These are phyloP conservation scores for Fusarium buxicola DNA, from an alignment of 2,329 filamentous ascomycete genomes.

Conservation along the genomic window DNA sequence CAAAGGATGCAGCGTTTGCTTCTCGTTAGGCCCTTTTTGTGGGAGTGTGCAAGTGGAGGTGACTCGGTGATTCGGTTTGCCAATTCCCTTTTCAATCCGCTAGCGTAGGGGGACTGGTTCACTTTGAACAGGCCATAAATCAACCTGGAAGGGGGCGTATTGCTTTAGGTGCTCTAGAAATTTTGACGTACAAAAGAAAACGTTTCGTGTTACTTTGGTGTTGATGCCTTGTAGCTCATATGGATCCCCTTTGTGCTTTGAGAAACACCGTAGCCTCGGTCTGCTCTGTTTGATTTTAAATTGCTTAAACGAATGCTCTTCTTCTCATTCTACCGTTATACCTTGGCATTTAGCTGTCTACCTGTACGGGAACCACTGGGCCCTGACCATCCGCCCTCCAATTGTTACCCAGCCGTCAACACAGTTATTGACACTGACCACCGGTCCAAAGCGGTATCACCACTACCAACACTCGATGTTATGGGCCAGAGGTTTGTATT, in stretches of 20 bases:
- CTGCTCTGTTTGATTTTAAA: background rate
- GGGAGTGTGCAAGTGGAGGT: slow-evolving; percentile 7
- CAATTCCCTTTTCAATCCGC: background rate
- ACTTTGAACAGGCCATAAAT: background rate
- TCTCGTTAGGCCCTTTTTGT: background rate
- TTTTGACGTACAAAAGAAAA: too few species aligned
- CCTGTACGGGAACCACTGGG: background rate
- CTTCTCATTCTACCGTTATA: background rate
- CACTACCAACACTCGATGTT: background rate
- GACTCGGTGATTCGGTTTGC: background rate
- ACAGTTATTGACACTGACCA: too few species aligned
- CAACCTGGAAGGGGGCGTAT: background rate
- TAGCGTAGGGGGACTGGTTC: background rate
- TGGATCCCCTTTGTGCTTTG: background rate
- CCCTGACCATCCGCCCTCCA: background rate
- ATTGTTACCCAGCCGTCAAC: background rate
- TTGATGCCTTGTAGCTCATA: background rate
- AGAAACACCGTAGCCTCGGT: background rate
- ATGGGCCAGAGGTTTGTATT: background rate
- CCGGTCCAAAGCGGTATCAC: too few species aligned
- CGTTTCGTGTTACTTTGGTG: background rate
- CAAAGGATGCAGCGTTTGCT: background rate
- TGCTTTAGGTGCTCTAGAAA: too few species aligned
- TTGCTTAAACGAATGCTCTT: background rate
- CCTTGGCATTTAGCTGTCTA: background rate